phyloP scores from a whole-genome alignment of 805 yeast genomes.

The Myxozyma neotropica region DNA sequence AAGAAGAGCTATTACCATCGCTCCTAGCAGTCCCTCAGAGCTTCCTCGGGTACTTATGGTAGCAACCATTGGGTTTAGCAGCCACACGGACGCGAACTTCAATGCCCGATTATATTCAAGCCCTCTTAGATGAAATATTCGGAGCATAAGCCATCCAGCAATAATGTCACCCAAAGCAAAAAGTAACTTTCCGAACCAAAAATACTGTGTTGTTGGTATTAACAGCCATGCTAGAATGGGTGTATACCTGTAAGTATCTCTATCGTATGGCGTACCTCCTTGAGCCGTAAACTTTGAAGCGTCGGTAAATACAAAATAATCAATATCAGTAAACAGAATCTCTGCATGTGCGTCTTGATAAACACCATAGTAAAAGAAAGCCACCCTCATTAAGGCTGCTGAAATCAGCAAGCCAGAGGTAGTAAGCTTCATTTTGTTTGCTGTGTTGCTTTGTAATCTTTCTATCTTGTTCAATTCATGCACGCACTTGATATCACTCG shows the following conservation, averaged over 20 bases:
- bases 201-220: slow-evolving; percentile 61
- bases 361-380: slow-evolving; percentile 73
- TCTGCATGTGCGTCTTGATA: slow-evolving; percentile 82
- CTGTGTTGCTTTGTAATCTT: neutral
- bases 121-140: slow-evolving; percentile 44
- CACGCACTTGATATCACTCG: too few species aligned
- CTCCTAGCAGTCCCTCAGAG: slow-evolving; percentile 85
- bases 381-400: slow-evolving; percentile 51
- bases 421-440: slow-evolving; percentile 22
- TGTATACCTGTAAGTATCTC: slow-evolving; percentile 93
- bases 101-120: slow-evolving; percentile 44
- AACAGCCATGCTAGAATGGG: slow-evolving; percentile 86
- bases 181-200: slow-evolving; percentile 74
- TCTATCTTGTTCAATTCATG: slow-evolving; percentile 1
- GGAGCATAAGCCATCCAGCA: slow-evolving; percentile 68
- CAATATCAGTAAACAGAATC: slow-evolving; percentile 90
- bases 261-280: slow-evolving; percentile 70
- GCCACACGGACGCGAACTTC: slow-evolving; percentile 67
- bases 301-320: slow-evolving; percentile 90
- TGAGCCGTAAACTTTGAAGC: slow-evolving; percentile 72
- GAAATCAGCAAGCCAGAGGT: slow-evolving; percentile 22
- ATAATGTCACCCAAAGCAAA: slow-evolving; percentile 78
- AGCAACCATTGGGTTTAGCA: slow-evolving; percentile 91
- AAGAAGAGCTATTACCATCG: slow-evolving; percentile 62
- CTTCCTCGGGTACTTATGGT: slow-evolving; percentile 93